Percentiles rank a stretch among this genome's conserved stretches.
Conservation (phyloP, 441 rosid genomes). For the Mallotus repandus region DNA sequence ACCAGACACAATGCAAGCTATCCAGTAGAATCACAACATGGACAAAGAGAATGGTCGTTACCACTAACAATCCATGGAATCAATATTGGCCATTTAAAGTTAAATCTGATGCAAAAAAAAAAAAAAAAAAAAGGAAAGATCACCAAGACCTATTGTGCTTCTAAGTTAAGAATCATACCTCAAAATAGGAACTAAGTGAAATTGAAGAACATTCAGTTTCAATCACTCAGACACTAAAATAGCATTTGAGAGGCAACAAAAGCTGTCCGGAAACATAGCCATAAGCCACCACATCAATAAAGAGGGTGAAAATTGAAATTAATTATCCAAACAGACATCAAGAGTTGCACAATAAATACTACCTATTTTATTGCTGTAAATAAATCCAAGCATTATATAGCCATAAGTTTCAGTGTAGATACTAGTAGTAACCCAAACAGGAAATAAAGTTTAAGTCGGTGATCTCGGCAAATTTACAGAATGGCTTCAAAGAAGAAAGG, state of each 20-base stretch:
- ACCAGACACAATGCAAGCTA: too few species aligned
- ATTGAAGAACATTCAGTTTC: background rate
- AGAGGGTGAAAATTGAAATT: background rate
- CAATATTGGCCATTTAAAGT: too few species aligned
- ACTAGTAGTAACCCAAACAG: background rate
- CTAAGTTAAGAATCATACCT: background rate
- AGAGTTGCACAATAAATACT: too few species aligned
- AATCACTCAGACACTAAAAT: background rate
- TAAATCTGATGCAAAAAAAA: too few species aligned
- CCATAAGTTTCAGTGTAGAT: background rate
- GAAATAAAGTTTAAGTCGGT: background rate
- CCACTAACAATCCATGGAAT: too few species aligned
- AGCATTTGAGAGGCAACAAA: background rate
- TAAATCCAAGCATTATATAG: background rate
- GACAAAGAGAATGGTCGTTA: too few species aligned
- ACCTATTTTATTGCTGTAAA: too few species aligned
- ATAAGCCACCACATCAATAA: background rate
- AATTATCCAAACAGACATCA: background rate
- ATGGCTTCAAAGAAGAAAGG: background rate
- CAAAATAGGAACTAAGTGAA: background rate
- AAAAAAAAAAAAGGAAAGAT: too few species aligned
- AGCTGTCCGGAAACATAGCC: background rate
- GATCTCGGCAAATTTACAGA: constrained; percentile 27
- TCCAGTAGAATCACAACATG: too few species aligned
- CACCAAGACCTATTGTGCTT: too few species aligned